Base-by-base conservation (phyloP, 805 yeast species). In the Candida schatavii region DNA sequence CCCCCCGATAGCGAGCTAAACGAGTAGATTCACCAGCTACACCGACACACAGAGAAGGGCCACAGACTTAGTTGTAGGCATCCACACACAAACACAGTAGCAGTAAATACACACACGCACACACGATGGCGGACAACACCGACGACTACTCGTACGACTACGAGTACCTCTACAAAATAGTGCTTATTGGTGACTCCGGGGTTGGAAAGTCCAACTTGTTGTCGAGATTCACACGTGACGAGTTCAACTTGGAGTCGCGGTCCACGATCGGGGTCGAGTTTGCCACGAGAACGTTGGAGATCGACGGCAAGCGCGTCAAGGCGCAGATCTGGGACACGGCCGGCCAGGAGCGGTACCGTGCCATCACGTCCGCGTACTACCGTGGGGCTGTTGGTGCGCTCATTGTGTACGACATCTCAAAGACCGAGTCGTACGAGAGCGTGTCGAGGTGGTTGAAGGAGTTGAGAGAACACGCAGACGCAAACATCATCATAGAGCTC, bases 281-380 rank as follows among this genome's bases (percentile, higher is more conserved):
- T 70, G 98, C 98, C 34, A 93, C 98, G 18, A 78, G 97, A 63
- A 90, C 97, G 2, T 81, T 93, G 43, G 91, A 85, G 55, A 82
- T 86, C 47, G 91, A 85, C 50, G 89, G 88, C 33, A 85, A 85
- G 57, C 70, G 88, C 60, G 84, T 87, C 52, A 88, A 87, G 63
- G 91, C 95, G 3, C 95, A 88, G 66, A 84, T 89, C 53, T 91
- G 99, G 99, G 99, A 91, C 66, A 91, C 99, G 28, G 99, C 99
- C 2, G 99, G 99, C 47, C 99, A 91, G 72, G 99, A 91, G 67
- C 81, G 99, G 64, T 91, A 93, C 73, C 81, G 99, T 56, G 98
- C 99, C 35, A 91, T 91, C 64, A 93, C 99, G 25, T 83, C 93
- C 43, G 98, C 98, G 4, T 91, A 91, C 70, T 91, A 91, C 65